phyloP scores from a whole-genome alignment of 1,284 basidiomycete genomes.

The Apiotrichum sp. region DNA sequence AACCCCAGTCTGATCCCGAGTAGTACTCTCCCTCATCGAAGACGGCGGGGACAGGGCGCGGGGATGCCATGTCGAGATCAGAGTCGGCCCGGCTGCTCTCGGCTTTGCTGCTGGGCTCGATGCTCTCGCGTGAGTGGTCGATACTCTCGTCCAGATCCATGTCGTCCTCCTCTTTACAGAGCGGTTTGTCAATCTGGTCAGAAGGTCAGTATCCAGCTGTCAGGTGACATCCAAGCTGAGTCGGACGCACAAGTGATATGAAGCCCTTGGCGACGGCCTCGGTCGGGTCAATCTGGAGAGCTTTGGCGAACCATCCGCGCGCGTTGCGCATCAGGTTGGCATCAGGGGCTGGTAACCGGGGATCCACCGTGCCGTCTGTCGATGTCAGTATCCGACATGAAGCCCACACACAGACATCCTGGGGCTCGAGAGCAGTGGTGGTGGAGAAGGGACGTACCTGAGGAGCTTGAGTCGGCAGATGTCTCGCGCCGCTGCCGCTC shows the following conservation, averaged over 20 bases:
- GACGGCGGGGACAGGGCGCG: slow-evolving; percentile 5
- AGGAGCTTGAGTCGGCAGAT: too few species aligned
- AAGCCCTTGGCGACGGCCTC: slow-evolving; percentile 31
- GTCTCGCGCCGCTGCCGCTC: too few species aligned
- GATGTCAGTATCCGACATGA: too few species aligned
- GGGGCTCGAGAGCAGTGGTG: too few species aligned
- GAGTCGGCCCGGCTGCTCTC: background rate
- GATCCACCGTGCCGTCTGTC: background rate
- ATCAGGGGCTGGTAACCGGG: background rate
- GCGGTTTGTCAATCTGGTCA: slow-evolving; percentile 7
- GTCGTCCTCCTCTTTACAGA: background rate
- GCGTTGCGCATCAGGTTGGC: slow-evolving; percentile 22
- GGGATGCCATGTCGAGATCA: background rate
- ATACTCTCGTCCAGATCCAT: slow-evolving; percentile 2
- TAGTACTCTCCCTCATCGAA: slow-evolving; percentile 39
- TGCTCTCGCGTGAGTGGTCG: background rate
- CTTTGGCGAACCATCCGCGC: slow-evolving; percentile 30
- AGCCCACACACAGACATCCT: too few species aligned
- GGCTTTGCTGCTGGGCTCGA: background rate
- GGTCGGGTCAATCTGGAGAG: slow-evolving; percentile 24
- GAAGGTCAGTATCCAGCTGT: background rate
- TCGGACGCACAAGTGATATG: slow-evolving; percentile 25
- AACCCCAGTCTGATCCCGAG: background rate
- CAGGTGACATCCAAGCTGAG: too few species aligned
- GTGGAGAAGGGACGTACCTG: too few species aligned